phyloP scores from a whole-genome alignment of 129 eudicot species.

The Cynara cardunculus region DNA sequence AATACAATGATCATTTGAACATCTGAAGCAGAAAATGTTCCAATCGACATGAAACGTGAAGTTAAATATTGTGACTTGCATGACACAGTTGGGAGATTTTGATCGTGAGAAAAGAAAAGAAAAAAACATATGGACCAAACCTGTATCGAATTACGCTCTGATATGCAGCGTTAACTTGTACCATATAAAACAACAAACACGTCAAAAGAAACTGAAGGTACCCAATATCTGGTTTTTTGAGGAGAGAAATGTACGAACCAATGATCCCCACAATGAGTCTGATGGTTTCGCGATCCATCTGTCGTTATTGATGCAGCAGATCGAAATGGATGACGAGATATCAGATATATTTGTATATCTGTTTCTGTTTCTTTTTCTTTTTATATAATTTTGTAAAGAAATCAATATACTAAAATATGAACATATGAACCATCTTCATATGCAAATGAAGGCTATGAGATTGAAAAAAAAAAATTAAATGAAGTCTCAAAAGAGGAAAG shows the following conservation, averaged over 20 bases:
- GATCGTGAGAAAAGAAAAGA: background rate
- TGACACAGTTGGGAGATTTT: background rate
- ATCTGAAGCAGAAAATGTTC: background rate
- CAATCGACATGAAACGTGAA: background rate
- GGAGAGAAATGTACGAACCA: constrained; percentile 40
- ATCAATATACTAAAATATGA: background rate
- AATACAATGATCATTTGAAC: background rate
- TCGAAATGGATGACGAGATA: background rate
- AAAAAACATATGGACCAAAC: constrained; percentile 15
- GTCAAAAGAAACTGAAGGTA: background rate
- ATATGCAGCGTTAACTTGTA: constrained; percentile 1
- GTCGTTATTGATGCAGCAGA: constrained; percentile 9
- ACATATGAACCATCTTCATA: constrained; percentile 20
- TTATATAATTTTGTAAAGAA: background rate
- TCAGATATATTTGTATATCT: background rate
- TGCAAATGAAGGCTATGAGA: constrained; percentile 11
- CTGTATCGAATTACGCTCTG: background rate
- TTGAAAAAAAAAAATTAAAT: background rate
- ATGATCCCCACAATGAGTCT: constrained; percentile 54
- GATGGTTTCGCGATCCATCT: constrained; percentile 24
- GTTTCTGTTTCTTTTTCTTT: background rate
- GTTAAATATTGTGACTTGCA: background rate
- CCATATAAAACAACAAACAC: background rate
- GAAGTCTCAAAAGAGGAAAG: background rate
- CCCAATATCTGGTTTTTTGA: background rate